Conservation (phyloP, 2,329 filamentous ascomycete species). For the Didymella pinodella region DNA sequence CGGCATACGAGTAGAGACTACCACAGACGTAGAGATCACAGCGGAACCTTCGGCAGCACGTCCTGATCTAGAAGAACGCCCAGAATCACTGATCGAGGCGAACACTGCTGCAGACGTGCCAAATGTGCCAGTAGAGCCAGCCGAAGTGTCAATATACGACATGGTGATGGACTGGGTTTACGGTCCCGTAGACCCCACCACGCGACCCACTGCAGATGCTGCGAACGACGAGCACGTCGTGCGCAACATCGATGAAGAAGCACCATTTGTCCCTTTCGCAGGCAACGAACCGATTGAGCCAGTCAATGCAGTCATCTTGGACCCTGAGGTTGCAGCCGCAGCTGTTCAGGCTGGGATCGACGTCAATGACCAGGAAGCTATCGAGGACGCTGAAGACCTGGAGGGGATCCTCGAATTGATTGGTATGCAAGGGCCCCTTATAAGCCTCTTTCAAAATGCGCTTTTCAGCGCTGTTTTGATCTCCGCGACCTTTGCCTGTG, state of each 20-base stretch:
- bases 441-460: slow-evolving; percentile 90
- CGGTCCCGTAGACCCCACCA: slow-evolving; percentile 53
- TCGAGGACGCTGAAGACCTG: slow-evolving; percentile 88
- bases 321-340: slow-evolving; percentile 68
- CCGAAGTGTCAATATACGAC: slow-evolving; percentile 35
- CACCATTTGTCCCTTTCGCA: slow-evolving; percentile 65
- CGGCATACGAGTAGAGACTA: slow-evolving; percentile 5
- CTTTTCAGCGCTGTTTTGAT: slow-evolving; percentile 93
- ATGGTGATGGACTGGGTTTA: slow-evolving; percentile 57
- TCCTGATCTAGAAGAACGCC: slow-evolving; percentile 4
- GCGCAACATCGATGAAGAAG: slow-evolving; percentile 66
- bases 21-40: slow-evolving; percentile 4
- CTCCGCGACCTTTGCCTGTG: slow-evolving; percentile 80
- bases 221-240: slow-evolving; percentile 67
- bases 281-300: slow-evolving; percentile 47
- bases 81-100: background rate
- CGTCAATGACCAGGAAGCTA: slow-evolving; percentile 70
- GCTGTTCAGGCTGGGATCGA: slow-evolving; percentile 75
- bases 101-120: slow-evolving; percentile 15
- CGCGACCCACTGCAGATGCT: slow-evolving; percentile 37
- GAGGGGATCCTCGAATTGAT: slow-evolving; percentile 96
- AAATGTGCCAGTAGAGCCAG: slow-evolving; percentile 19
- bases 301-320: slow-evolving; percentile 48
- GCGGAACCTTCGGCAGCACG: slow-evolving; percentile 7
- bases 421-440: slow-evolving; percentile 92